Percentiles rank a stretch among this genome's conserved stretches.
Evolutionary conservation across 106 monocot species (phyloP).

Genomic region (Allium cepa): DNA sequence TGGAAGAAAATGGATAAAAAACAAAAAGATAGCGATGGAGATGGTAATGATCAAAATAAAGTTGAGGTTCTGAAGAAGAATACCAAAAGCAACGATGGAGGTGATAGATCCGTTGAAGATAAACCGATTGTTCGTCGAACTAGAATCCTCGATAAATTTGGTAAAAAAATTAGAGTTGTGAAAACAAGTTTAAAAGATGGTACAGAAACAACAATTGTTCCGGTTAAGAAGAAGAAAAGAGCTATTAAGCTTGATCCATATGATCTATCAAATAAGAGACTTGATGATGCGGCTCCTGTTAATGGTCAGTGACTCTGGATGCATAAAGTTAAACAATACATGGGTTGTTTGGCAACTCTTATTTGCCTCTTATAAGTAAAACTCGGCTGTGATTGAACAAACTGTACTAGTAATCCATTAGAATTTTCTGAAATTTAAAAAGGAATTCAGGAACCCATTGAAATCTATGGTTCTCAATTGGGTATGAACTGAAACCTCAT

Average conservation of each 20-base stretch:
- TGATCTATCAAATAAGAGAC: slow-evolving; percentile 73
- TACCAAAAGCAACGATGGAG: slow-evolving; percentile 3
- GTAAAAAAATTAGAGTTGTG: slow-evolving; percentile 38
- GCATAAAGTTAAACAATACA: too few species aligned
- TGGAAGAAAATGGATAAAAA: not conserved
- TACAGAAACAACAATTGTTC: slow-evolving; percentile 16
- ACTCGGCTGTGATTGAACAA: too few species aligned
- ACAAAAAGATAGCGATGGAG: not conserved
- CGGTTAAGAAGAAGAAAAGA: slow-evolving; percentile 43
- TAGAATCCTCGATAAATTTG: slow-evolving; percentile 31
- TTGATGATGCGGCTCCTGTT: slow-evolving; percentile 26
- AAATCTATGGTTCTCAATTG: too few species aligned
- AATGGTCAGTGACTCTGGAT: slow-evolving; percentile 21
- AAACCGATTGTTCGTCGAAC: slow-evolving; percentile 10
- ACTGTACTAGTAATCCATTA: too few species aligned
- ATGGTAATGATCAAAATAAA: not conserved
- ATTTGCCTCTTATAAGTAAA: too few species aligned
- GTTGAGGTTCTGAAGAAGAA: slow-evolving; percentile 7
- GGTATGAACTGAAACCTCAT: too few species aligned
- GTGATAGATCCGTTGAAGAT: slow-evolving; percentile 9
- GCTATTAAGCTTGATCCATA: slow-evolving; percentile 58
- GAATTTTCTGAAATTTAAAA: too few species aligned
- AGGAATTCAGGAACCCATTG: too few species aligned
- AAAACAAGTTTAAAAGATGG: slow-evolving; percentile 23
- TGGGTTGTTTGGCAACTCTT: too few species aligned